These are phyloP conservation scores for Saturnispora gosingensis DNA, from an alignment of 805 yeast species.

Conservation along the genomic window DNA sequence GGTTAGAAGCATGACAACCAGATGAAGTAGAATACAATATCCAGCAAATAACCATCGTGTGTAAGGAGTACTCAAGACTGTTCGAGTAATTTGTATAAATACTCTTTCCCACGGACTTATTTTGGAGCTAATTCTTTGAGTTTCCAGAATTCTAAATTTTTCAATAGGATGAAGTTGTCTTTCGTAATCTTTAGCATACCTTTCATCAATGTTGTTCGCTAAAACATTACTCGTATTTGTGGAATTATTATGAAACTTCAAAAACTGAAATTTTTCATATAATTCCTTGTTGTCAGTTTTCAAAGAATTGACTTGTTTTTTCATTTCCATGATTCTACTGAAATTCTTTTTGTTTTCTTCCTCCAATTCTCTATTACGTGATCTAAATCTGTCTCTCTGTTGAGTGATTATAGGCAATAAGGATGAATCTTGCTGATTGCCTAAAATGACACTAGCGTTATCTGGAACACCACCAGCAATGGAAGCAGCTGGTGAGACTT, in stretches of 20 bases:
- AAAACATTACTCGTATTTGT: slow-evolving; percentile 4
- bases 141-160: slow-evolving; percentile 68
- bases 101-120: slow-evolving; percentile 72
- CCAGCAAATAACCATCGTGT: slow-evolving; percentile 64
- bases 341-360: slow-evolving; percentile 60
- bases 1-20: slow-evolving; percentile 57
- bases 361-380: slow-evolving; percentile 76
- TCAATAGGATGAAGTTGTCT: slow-evolving; percentile 76
- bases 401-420: slow-evolving; percentile 83
- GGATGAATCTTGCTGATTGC: slow-evolving; percentile 30
- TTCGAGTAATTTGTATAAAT: slow-evolving; percentile 62
- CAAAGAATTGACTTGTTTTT: slow-evolving; percentile 52
- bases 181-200: slow-evolving; percentile 59
- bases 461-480: slow-evolving; percentile 32
- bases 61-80: slow-evolving; percentile 63
- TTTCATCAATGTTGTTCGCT: slow-evolving; percentile 35
- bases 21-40: slow-evolving; percentile 70
- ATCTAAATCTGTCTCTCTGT: slow-evolving; percentile 88
- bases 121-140: slow-evolving; percentile 61
- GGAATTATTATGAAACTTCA: slow-evolving; percentile 41
- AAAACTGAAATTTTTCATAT: slow-evolving; percentile 66
- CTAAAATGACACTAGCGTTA: background rate
- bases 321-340: slow-evolving; percentile 46
- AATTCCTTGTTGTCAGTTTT: slow-evolving; percentile 69
- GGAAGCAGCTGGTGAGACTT: slow-evolving; percentile 44